Evolutionary conservation across 2,329 filamentous ascomycete species (phyloP), one percentile per base, ranked within the genome.

Genomic region (Aspergillus felis): DNA sequence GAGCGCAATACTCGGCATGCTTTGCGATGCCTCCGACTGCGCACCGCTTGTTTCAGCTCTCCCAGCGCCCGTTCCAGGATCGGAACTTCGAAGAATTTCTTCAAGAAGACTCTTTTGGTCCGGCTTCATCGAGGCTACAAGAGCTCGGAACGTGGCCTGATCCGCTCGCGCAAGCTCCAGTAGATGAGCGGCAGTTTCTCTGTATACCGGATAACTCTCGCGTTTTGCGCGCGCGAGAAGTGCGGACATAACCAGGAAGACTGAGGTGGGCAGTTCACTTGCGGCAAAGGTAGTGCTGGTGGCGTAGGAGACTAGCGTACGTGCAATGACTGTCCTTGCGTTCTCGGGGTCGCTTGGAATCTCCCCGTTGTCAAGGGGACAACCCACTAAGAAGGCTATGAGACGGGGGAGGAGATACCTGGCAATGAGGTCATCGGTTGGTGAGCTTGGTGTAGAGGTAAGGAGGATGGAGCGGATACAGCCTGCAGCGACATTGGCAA

Each of bases 381-480:
- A 70, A 32, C 69, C 66, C 38, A 86, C 84, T 6, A 92, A 81
- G 74, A 97, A 97, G 14, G 82, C 78, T 50, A 97, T 78, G 22
- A 96, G 80, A 20, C 87, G 85, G 1, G 91, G 89, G 51, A 93
- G 80, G 51, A 96, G 79, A 63, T 88, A 87, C 52, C 90, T 84
- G 1, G 87, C 84, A 53, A 97, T 87, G 58, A 83, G 85, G 65
- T 91, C 84, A 69, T 92, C 88, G 22, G 89, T 86, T 0, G 81
- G 69, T 64, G 58, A 87, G 83, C 62, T 85, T 78, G 53, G 84
- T 78, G 64, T 76, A 66, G 54, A 83, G 76, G 65, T 88, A 79
- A 96, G 78, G 29, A 97, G 81, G 7, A 97, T 82, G 7, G 92
- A 94, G 56, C 92, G 87, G 64, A 93, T 85, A 74, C 94, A 99